Conservation (phyloP, 805 yeast species). For the Teunomyces panamensis region DNA sequence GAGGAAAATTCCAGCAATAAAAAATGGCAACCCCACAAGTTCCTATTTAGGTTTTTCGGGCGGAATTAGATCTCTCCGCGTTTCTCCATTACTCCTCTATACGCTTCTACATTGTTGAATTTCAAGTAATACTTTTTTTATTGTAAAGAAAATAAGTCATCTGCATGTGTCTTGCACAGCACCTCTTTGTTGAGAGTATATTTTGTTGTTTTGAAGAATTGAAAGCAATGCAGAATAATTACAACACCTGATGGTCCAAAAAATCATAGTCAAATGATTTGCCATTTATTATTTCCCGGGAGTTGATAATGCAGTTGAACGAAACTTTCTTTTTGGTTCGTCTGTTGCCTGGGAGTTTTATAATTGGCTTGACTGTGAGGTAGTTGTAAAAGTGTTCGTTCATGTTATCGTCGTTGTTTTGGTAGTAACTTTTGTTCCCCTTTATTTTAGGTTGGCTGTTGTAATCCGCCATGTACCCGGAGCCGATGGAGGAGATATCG, state of each 20-base stretch:
- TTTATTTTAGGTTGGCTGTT: constrained; percentile 6
- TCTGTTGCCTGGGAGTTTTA: constrained; percentile 9
- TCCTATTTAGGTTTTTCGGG: not conserved
- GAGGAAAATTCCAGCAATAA: not conserved
- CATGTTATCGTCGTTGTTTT: constrained; percentile 1
- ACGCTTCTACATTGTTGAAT: not conserved
- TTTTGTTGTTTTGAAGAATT: constrained; percentile 4
- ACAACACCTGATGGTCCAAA: constrained; percentile 35
- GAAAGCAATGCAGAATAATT: constrained; percentile 7
- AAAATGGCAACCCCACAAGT: not conserved
- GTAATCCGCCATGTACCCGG: constrained; percentile 13
- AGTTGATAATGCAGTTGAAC: constrained; percentile 40
- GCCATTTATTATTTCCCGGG: constrained; percentile 46
- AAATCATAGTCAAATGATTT: constrained; percentile 42
- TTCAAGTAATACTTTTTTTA: not conserved
- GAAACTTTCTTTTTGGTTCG: constrained; percentile 29
- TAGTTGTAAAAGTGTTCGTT: constrained; percentile 9
- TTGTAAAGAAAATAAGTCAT: not conserved
- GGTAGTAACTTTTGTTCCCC: constrained; percentile 1
- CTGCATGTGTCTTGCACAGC: not conserved
- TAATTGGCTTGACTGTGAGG: constrained; percentile 16
- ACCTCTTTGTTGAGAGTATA: not conserved
- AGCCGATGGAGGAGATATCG: constrained; percentile 12
- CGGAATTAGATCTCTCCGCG: not conserved
- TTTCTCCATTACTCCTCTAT: not conserved